Evolutionary conservation across 139 green algal genomes (phyloP).

Genomic region (Chlamydomonas schloesseri): DNA sequence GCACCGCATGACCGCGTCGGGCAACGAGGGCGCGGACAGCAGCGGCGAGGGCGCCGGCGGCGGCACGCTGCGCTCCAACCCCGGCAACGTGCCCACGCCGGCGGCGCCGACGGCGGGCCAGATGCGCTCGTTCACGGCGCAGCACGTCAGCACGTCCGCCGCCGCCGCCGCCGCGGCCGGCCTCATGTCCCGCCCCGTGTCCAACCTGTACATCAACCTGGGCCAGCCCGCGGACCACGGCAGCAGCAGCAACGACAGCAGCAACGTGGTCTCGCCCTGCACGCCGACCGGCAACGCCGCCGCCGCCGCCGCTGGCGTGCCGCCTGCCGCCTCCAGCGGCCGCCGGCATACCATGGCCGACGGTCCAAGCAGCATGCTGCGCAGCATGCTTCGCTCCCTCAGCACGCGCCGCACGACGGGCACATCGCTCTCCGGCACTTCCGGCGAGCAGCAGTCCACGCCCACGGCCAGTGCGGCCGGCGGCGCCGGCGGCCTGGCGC

Average conservation of each 20-base stretch:
- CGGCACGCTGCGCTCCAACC: not conserved
- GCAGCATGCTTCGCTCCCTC: conserved; percentile 37
- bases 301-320: not conserved
- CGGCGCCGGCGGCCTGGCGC: not conserved
- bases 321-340: not conserved
- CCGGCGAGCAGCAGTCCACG: not conserved
- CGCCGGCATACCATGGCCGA: conserved; percentile 11
- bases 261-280: conserved; percentile 3
- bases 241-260: conserved; percentile 18
- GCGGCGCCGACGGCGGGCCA: conserved; percentile 28
- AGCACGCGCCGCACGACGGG: conserved; percentile 10
- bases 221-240: not conserved
- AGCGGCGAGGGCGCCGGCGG: not conserved
- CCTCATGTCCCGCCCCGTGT: conserved; percentile 45
- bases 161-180: conserved; percentile 21
- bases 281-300: not conserved
- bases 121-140: conserved; percentile 26
- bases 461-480: not conserved
- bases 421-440: not conserved
- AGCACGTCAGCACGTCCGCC: conserved; percentile 4
- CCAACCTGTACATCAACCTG: conserved; percentile 45
- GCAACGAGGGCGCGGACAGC: not conserved
- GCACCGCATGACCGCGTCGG: too few relatives aligned
- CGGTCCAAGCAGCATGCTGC: conserved; percentile 34
- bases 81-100: not conserved